A percentile compares a stretch with the other conserved stretches of the same genome.
These are phyloP conservation scores for Cercospora sp. DNA, from an alignment of 2,329 filamentous ascomycete species.

Conservation along the genomic window DNA sequence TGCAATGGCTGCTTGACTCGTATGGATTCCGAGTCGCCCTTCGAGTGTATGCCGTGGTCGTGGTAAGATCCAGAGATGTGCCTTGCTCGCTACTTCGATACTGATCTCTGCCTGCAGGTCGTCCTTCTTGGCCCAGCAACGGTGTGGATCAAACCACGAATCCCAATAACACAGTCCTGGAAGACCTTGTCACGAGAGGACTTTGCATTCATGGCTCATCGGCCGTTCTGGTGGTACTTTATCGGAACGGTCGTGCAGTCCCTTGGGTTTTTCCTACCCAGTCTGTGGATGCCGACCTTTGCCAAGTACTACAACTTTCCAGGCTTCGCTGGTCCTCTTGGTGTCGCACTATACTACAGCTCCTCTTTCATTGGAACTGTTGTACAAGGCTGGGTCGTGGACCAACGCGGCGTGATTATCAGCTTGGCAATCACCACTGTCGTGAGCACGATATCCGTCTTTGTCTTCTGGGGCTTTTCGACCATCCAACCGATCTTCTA, in stretches of 20 bases:
- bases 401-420: conserved; percentile 43
- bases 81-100: conserved; percentile 42
- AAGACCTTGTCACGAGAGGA: neutral
- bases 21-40: conserved; percentile 21
- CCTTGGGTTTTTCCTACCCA: conserved; percentile 47
- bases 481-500: conserved; percentile 45
- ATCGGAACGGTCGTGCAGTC: conserved; percentile 41
- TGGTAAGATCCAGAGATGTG: neutral
- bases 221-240: neutral
- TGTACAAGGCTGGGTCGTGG: conserved; percentile 42
- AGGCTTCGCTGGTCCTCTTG: conserved; percentile 39
- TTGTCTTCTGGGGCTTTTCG: conserved; percentile 50
- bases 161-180: neutral
- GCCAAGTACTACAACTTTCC: conserved; percentile 41
- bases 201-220: neutral
- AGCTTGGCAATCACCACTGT: conserved; percentile 42
- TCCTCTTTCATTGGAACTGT: conserved; percentile 41
- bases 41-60: neutral
- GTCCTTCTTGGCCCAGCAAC: conserved; percentile 32
- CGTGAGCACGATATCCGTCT: conserved; percentile 40
- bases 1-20: conserved; percentile 44
- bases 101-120: conserved; percentile 48
- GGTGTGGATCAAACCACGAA: neutral
- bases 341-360: conserved; percentile 43
- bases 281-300: conserved; percentile 45